Base-by-base conservation (phyloP, 1,284 basidiomycete genomes). In the Vanrija pseudolonga region DNA sequence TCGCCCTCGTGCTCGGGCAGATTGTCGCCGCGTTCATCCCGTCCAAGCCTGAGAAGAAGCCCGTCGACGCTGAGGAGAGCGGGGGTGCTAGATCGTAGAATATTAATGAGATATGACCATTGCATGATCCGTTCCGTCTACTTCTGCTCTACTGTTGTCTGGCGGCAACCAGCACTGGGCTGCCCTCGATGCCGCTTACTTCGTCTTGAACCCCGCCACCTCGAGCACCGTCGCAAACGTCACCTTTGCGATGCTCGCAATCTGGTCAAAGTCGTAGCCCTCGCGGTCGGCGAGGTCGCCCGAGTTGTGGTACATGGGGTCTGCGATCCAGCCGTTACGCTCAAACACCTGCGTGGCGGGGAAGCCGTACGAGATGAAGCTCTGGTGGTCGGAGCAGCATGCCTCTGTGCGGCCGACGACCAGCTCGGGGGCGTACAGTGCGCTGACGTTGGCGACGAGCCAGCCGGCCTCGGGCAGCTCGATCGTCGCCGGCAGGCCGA, bases 301-400 rank as follows among this genome's bases (percentile, higher is more conserved):
- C 62, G 85, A 69, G 51, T 74, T 73, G 63, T 77, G 76, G 56
- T 75, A 74, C 86, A 88, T 88, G 6, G 89, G 89, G 73, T 92
- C 89, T 7, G 81, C 84, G 67, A 92, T 88, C 17, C 82, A 83
- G 14, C 89, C 90, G 1, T 86, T 87, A 55, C 90, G 85, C 70
- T 93, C 74, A 54, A 74, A 77, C 12, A 76, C 74, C 61, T 89
- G 87, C 0, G 87, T 88, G 0, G 90, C 83, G 5, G 89, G 85
- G 79, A 85, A 92, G 12, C 89, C 90, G 66, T 85, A 84, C 50
- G 85, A 76, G 59, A 87, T 82, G 82, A 92, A 92, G 45, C 86
- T 87, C 64, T 79, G 71, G 71, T 93, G 89, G 66, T 92, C 90
- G 61, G 88, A 90, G 77, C 90, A 94, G 76, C 90, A 93, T 26